Conservation (phyloP, 345 rosid genomes). For the Orychophragmus violaceus region DNA sequence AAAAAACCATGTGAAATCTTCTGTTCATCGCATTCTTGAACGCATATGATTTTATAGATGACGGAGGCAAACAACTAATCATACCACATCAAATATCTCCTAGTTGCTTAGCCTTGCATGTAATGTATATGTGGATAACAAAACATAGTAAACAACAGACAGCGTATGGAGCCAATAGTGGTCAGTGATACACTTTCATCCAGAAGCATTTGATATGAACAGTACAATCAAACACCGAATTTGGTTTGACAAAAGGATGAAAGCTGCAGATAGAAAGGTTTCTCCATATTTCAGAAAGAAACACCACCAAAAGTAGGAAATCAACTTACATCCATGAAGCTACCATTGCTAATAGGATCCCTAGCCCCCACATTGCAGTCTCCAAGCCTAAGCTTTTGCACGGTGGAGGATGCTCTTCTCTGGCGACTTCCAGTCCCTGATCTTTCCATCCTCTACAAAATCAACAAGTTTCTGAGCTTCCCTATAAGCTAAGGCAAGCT, state of each 20-base stretch:
- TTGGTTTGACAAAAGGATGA: constrained; percentile 36
- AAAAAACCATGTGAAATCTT: neutral
- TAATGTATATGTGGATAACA: neutral
- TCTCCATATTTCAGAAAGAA: neutral
- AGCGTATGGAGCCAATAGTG: neutral
- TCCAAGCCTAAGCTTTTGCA: constrained; percentile 57
- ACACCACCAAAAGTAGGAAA: neutral
- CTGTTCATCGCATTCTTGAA: constrained; percentile 23
- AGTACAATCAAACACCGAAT: constrained; percentile 35
- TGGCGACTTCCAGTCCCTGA: constrained; percentile 75
- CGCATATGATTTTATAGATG: neutral
- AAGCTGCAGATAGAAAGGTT: constrained; percentile 2
- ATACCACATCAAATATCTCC: neutral
- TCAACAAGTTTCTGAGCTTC: constrained; percentile 16
- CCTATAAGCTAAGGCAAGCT: neutral
- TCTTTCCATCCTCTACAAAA: constrained; percentile 71
- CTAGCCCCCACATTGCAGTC: constrained; percentile 47
- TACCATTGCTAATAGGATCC: constrained; percentile 71
- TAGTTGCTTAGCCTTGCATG: neutral
- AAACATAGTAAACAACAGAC: neutral
- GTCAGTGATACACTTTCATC: neutral
- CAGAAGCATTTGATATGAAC: neutral
- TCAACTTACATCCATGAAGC: constrained; percentile 80
- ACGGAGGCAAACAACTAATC: neutral
- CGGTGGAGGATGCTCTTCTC: constrained; percentile 58